These are phyloP conservation scores for Centella asiatica DNA, from an alignment of 129 eudicot genomes.

Conservation along the genomic window DNA sequence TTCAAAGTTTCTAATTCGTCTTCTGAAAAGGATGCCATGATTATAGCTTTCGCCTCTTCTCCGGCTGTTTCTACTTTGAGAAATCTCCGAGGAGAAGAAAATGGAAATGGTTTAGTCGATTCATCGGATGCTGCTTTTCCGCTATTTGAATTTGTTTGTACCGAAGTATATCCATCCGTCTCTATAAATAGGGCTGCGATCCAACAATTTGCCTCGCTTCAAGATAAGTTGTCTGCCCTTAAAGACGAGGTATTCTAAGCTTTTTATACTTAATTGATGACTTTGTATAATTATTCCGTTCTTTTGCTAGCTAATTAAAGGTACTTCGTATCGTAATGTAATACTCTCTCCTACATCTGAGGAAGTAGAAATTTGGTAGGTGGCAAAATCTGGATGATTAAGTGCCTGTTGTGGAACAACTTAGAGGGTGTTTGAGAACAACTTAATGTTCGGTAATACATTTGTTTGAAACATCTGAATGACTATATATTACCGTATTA, in stretches of 20 bases:
- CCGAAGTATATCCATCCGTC: background rate
- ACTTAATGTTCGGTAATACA: no score
- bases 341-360: no score
- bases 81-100: background rate
- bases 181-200: constrained; percentile 7
- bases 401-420: no score
- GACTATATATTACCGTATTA: no score
- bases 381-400: no score
- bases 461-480: no score
- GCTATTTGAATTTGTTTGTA: constrained; percentile 2
- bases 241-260: constrained; percentile 10
- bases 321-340: background rate
- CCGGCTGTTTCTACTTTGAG: background rate
- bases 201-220: background rate
- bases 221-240: constrained; percentile 3
- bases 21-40: background rate
- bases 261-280: no score
- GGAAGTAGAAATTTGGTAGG: no score
- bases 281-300: background rate
- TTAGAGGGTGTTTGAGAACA: no score
- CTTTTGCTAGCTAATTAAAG: no score
- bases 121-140: background rate
- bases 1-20: background rate
- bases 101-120: background rate
- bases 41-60: background rate